Base-by-base conservation (phyloP, 2,329 filamentous ascomycete species). In the Neonectria faginata region DNA sequence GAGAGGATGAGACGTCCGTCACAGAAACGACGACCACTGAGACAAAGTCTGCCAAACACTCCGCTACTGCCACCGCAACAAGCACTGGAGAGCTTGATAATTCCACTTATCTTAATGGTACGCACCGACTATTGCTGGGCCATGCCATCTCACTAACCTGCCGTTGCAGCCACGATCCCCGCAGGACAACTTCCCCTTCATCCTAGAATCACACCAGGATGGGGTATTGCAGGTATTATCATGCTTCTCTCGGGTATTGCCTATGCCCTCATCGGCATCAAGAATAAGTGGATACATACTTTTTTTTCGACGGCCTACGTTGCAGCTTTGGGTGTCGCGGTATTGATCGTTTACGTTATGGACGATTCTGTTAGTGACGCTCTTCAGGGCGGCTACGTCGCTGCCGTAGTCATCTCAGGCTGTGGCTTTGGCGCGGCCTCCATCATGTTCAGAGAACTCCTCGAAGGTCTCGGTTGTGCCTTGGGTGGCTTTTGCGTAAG, bases 291-390 rank as follows among this genome's bases (percentile, higher is more conserved):
- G 87, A 85, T 95, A 12, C 91, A 96, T 75, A 89, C 92, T 16
- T 97, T 92, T 77, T 86, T 97, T 62, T 96, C 94, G 14, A 88
- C 91, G 0, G 92, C 88, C 5, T 94, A 92, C 71, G 82, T 96
- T 27, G 85, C 88, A 22, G 87, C 89, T 48, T 80, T 97, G 39
- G 89, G 91, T 16, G 89, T 96, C 12, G 88, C 91, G 0, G 91
- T 97, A 2, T 83, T 98, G 22, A 93, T 97, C 59, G 79, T 97
- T 48, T 97, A 97, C 76, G 90, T 97, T 42, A 96, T 97, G 91
- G 90, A 85, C 59, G 86, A 90, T 0, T 93, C 94, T 0, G 86
- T 97, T 42, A 88, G 85, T 64, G 82, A 92, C 76, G 92, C 88
- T 0, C 82, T 96, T 2, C 93, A 97, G 79, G 95, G 93, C 27